Percentiles rank a stretch among this genome's conserved stretches.
Conservation (phyloP, 2,329 filamentous ascomycete species). For the Beauveria scarabaeidicola region DNA sequence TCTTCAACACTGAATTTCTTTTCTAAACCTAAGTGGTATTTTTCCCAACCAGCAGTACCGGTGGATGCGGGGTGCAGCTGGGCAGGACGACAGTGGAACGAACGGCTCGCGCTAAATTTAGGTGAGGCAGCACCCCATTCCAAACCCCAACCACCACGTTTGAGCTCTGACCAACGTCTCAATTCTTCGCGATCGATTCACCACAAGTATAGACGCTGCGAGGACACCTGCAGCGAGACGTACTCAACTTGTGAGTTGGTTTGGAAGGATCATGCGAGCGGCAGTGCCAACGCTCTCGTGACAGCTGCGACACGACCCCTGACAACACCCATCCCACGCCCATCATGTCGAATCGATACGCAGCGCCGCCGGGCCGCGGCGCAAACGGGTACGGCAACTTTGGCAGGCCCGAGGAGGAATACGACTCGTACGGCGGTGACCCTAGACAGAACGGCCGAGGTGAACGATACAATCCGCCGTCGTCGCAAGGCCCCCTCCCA, state of each 20-base stretch:
- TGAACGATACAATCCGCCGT: constrained; percentile 14
- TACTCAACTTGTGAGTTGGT: background rate
- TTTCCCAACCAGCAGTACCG: background rate
- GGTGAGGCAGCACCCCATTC: background rate
- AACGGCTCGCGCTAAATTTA: background rate
- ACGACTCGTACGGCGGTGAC: constrained; percentile 40
- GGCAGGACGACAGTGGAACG: background rate
- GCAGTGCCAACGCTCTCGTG: constrained; percentile 13
- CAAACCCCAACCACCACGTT: constrained; percentile 1
- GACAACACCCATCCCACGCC: constrained; percentile 5
- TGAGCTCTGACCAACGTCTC: background rate
- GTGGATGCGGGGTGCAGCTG: background rate
- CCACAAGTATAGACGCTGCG: background rate
- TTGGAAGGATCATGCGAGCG: constrained; percentile 17
- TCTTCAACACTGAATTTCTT: background rate
- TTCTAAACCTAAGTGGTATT: background rate
- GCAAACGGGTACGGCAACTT: constrained; percentile 37
- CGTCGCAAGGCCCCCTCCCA: constrained; percentile 19
- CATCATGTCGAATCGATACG: constrained; percentile 45
- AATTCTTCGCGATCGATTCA: background rate
- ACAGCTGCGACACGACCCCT: constrained; percentile 13
- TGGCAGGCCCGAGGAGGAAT: constrained; percentile 34
- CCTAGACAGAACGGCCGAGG: constrained; percentile 17
- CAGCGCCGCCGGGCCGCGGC: constrained; percentile 27
- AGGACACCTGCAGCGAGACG: too few species aligned